phyloP scores from a whole-genome alignment of 225 moss, liverwort and hornwort species.

The Sphagnum tenellum region DNA sequence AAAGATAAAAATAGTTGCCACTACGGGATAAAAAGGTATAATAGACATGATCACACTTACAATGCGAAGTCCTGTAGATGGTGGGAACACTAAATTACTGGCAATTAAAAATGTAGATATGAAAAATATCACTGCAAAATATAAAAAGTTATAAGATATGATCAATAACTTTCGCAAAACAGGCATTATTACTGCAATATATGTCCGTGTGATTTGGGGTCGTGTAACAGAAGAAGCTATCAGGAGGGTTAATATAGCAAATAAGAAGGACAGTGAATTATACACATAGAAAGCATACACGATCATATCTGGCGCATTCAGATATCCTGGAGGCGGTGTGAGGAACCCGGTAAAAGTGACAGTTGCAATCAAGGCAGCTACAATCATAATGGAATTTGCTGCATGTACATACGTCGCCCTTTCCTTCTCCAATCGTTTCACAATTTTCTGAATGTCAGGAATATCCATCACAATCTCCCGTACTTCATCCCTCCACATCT shows the following conservation, averaged over 20 bases:
- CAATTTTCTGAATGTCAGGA: slow-evolving; percentile 36
- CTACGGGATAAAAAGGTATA: no score
- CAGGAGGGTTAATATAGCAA: slow-evolving; percentile 18
- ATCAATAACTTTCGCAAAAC: no score
- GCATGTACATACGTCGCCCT: slow-evolving; percentile 43
- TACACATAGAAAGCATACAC: slow-evolving; percentile 25
- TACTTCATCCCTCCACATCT: slow-evolving; percentile 19
- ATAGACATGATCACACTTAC: no score
- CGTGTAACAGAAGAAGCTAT: slow-evolving; percentile 19
- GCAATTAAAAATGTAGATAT: no score
- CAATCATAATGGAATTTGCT: slow-evolving; percentile 42
- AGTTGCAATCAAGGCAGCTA: slow-evolving; percentile 33
- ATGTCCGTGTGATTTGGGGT: slow-evolving; percentile 7
- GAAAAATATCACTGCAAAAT: no score
- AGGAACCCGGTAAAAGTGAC: slow-evolving; percentile 42
- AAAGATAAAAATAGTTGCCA: no score
- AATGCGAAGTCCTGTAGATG: no score
- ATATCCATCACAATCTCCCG: slow-evolving; percentile 22
- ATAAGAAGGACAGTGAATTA: slow-evolving; percentile 35
- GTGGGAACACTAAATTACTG: no score
- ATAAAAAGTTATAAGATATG: no score
- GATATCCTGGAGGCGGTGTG: slow-evolving; percentile 27
- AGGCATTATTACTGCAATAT: no score
- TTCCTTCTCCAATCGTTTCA: slow-evolving; percentile 39
- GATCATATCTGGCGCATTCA: slow-evolving; percentile 19